These are phyloP conservation scores for Pilobolus umbonatus DNA, from an alignment of 192 early-diverging fungal genomes.

Conservation along the genomic window DNA sequence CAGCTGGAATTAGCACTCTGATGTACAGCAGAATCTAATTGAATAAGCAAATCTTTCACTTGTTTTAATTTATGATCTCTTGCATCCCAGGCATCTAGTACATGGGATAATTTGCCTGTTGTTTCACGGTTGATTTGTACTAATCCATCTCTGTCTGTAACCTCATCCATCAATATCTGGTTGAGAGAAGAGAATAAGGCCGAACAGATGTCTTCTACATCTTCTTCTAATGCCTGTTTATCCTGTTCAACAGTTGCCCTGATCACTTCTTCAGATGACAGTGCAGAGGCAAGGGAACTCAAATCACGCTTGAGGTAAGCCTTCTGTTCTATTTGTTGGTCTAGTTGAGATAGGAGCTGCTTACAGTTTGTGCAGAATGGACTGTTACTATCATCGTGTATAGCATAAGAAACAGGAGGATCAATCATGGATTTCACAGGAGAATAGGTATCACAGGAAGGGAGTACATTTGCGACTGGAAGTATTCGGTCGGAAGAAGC, in stretches of 20 bases:
- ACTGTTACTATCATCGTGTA: not conserved
- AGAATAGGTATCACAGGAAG: too few species aligned
- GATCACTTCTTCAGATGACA: slow-evolving; percentile 36
- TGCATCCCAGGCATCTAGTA: slow-evolving; percentile 26
- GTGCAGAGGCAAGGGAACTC: slow-evolving; percentile 31
- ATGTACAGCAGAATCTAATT: slow-evolving; percentile 40
- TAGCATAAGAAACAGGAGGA: not conserved
- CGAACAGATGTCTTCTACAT: slow-evolving; percentile 37
- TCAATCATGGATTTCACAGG: too few species aligned
- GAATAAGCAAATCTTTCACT: slow-evolving; percentile 39
- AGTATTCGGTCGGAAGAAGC: not conserved
- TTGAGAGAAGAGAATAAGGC: slow-evolving; percentile 38
- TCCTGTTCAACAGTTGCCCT: slow-evolving; percentile 27
- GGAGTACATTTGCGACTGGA: not conserved
- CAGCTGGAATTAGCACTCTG: slow-evolving; percentile 20
- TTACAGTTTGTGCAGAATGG: slow-evolving; percentile 39
- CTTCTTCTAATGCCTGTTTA: slow-evolving; percentile 34
- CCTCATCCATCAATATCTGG: slow-evolving; percentile 45
- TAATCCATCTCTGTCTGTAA: slow-evolving; percentile 30
- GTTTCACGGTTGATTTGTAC: slow-evolving; percentile 29
- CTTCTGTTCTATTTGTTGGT: slow-evolving; percentile 46
- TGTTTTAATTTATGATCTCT: slow-evolving; percentile 34
- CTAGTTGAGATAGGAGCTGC: slow-evolving; percentile 38
- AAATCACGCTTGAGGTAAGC: slow-evolving; percentile 45
- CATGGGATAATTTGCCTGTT: slow-evolving; percentile 14